Base-by-base conservation (phyloP, 345 rosid genomes). In the Melaleuca alternifolia region DNA sequence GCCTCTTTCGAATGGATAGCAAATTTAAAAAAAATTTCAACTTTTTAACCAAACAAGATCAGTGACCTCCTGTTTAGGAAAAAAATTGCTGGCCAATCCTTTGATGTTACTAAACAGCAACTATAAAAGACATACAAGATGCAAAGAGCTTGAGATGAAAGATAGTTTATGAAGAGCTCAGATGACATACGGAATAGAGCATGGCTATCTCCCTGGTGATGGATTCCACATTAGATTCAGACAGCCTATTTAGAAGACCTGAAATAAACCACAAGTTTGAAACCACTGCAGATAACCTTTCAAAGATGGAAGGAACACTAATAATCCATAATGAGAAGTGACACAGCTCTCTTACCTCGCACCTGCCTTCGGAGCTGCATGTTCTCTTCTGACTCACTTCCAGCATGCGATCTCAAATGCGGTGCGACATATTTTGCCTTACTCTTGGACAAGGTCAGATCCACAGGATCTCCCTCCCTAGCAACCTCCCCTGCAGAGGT, bases 161-260 rank as follows among this genome's bases (percentile, higher is more conserved):
- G n/a, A 65, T 57, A 85, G 20, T 75, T 65, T 7, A 10, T 44
- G 21, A 23, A n/a, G 56, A 85, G 86, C 50, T 71, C 26, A 51
- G 61, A 87, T 54, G 87, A 86, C 96, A 52, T 93, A 97, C 99
- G 37, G 87, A 91, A 88, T 92, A 93, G 85, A 97, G 91, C 81
- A 91, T 86, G 77, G 98, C 89, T 89, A 94, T 92, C 85, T 96
- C 99, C 79, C 92, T 95, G 1, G 99, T 94, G 86, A 96, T 86
- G 85, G 98, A 92, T 89, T 97, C 99, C 87, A 95, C 93, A 85
- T 97, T 96, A 53, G 97, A 92, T 91, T 97, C 99, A 75, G 95
- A 93, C 84, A 96, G 87, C 93, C 92, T 95, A 90, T 95, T 94
- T 53, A 96, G 93, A 89, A 97, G 95, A 91, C 98, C 99, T 94